Evolutionary conservation across 495 filamentous ascomycete species (phyloP), one percentile per base, ranked within the genome.

Genomic region (Tuber magnatum): DNA sequence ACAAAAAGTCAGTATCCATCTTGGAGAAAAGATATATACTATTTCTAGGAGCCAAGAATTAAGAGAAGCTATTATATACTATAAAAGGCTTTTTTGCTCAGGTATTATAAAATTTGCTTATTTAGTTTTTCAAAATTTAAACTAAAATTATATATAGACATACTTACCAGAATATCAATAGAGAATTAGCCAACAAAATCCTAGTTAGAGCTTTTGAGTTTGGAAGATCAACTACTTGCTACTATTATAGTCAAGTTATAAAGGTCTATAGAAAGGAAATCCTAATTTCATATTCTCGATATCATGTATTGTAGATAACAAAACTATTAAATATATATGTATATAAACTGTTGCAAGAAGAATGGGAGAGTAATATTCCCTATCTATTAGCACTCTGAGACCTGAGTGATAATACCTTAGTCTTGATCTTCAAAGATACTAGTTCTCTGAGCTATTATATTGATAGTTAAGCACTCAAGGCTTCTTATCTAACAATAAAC

Each of bases 111-210:
- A n/a, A n/a, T n/a, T n/a, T 7, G 0, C 18, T 24, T 48, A 16
- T 4, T 44, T 2, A 16, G n/a, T 10, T 0, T 14, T 2, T 16
- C 2, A 44, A 44, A 1, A 44, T 44, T 51, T 46, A 2, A 6
- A 1, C 68, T 68, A 51, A 51, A 10, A 1, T 2, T 1, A 9
- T 51, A 10, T n/a, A 40, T 51, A 69, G 28, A 48, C 72, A 16
- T 38, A 77, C 20, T 75, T 56, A 20, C 7, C 5, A 20, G 73
- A 77, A 5, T 77, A 72, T 24, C 20, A 39, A 0, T 41, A 72
- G 18, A 1, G 38, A 22, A 68, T 77, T 56, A 18, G 73, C 70
- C 22, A 69, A 43, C 14, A 38, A 42, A 28, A 75, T 56, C 4
- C 69, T 42, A 0, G 69, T 38, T 0, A 28, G 43, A 68, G 42